phyloP scores from a whole-genome alignment of 2,329 filamentous ascomycete species.

The Fusarium oxysporum region DNA sequence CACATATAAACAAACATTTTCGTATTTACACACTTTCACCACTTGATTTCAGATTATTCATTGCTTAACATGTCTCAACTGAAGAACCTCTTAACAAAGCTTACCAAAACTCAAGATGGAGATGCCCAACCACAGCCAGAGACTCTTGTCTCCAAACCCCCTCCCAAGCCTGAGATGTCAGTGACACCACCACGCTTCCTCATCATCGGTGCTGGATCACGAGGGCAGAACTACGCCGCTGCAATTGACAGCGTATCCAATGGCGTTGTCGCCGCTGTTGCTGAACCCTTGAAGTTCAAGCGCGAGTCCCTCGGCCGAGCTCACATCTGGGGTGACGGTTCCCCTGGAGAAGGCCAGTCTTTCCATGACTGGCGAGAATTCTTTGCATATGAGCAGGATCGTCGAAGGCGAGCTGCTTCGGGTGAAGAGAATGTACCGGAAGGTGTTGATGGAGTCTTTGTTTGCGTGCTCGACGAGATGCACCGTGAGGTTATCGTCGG shows the following conservation, averaged over 20 bases:
- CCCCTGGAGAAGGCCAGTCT: conserved; percentile 69
- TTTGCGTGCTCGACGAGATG: conserved; percentile 85
- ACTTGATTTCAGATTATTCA: neutral
- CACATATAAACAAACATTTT: neutral
- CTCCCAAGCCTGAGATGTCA: conserved; percentile 59
- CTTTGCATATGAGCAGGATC: conserved; percentile 74
- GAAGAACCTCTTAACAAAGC: conserved; percentile 37
- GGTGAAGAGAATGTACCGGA: conserved; percentile 60
- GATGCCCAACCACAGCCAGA: conserved; percentile 28
- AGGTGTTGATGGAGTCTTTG: conserved; percentile 71
- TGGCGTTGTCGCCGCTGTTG: conserved; percentile 80
- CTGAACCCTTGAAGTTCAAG: conserved; percentile 84
- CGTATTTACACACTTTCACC: neutral
- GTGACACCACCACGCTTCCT: conserved; percentile 73
- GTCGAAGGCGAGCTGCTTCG: conserved; percentile 65
- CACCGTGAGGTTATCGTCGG: conserved; percentile 84
- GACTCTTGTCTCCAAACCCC: conserved; percentile 46
- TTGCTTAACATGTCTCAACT: conserved; percentile 34
- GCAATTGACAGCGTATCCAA: conserved; percentile 73
- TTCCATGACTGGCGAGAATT: conserved; percentile 83
- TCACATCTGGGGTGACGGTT: conserved; percentile 75
- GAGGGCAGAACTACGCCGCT: conserved; percentile 79
- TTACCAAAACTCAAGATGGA: conserved; percentile 21
- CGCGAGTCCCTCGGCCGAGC: conserved; percentile 74
- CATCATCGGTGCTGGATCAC: conserved; percentile 84